phyloP scores from a whole-genome alignment of 1,284 basidiomycete genomes.

The Inonotus hispidus region DNA sequence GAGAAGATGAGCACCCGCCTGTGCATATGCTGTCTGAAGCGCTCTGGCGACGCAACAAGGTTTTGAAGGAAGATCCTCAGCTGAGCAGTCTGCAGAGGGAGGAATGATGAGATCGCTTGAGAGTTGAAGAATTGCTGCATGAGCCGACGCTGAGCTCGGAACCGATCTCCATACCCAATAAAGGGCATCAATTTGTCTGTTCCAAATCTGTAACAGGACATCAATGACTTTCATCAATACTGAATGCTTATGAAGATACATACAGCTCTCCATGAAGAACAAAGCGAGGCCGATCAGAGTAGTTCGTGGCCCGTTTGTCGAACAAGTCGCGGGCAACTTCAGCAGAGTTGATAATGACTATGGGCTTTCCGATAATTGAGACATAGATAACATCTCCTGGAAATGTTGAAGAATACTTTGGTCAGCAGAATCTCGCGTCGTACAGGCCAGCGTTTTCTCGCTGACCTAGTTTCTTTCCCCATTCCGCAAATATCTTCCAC shows the following conservation, averaged over 20 bases:
- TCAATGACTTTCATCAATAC: not conserved
- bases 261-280: slow-evolving; percentile 30
- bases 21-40: slow-evolving; percentile 25
- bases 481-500: slow-evolving; percentile 28
- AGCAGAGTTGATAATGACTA: slow-evolving; percentile 31
- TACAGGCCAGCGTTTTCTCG: not conserved
- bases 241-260: not conserved
- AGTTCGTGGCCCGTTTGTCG: slow-evolving; percentile 31
- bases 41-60: slow-evolving; percentile 26
- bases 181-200: slow-evolving; percentile 31
- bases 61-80: slow-evolving; percentile 27
- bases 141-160: slow-evolving; percentile 32
- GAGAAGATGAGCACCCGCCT: slow-evolving; percentile 22
- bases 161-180: slow-evolving; percentile 30
- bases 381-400: slow-evolving; percentile 14
- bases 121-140: slow-evolving; percentile 29
- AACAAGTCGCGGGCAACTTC: slow-evolving; percentile 31
- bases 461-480: slow-evolving; percentile 31
- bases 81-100: slow-evolving; percentile 28
- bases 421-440: not conserved
- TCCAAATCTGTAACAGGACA: slow-evolving; percentile 20
- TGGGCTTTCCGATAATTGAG: slow-evolving; percentile 27
- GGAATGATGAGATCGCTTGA: slow-evolving; percentile 24
- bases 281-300: slow-evolving; percentile 32
- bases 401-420: not conserved